Evolutionary conservation across 2,329 filamentous ascomycete genomes (phyloP).

Genomic region (Botrytis pseudocinerea): DNA sequence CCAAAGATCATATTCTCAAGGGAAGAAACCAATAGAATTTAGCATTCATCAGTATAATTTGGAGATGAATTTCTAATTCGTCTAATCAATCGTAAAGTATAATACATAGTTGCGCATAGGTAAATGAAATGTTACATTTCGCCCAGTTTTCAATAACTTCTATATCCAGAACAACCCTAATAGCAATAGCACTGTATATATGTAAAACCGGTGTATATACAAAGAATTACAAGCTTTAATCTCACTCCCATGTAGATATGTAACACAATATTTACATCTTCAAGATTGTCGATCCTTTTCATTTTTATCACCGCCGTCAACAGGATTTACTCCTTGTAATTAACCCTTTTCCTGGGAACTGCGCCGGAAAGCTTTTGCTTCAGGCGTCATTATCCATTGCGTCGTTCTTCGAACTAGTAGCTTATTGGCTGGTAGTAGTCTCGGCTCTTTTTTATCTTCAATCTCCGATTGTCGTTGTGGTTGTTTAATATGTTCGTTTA

Average conservation of each 20-base stretch:
- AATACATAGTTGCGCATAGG: background rate
- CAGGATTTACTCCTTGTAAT: background rate
- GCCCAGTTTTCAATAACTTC: background rate
- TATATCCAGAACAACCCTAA: background rate
- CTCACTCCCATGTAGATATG: background rate
- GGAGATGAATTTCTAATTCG: background rate
- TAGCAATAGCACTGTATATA: background rate
- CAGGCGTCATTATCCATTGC: background rate
- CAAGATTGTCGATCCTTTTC: background rate
- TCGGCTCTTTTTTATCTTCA: background rate
- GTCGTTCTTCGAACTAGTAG: background rate
- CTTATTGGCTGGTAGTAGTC: background rate
- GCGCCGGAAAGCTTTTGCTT: background rate
- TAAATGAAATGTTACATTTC: background rate
- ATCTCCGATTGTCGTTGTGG: background rate
- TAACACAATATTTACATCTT: background rate
- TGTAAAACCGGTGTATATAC: slow-evolving; percentile 1
- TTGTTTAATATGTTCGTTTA: background rate
- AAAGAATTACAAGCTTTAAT: background rate
- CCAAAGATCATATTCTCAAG: background rate
- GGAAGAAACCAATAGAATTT: background rate
- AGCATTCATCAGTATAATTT: background rate
- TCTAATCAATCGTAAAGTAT: background rate
- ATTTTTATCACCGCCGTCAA: background rate
- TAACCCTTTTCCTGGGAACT: background rate